A percentile compares a stretch with the other conserved stretches of the same genome.
These are phyloP conservation scores for Neonectria hederae DNA, from an alignment of 2,329 filamentous ascomycete species.

Conservation along the genomic window DNA sequence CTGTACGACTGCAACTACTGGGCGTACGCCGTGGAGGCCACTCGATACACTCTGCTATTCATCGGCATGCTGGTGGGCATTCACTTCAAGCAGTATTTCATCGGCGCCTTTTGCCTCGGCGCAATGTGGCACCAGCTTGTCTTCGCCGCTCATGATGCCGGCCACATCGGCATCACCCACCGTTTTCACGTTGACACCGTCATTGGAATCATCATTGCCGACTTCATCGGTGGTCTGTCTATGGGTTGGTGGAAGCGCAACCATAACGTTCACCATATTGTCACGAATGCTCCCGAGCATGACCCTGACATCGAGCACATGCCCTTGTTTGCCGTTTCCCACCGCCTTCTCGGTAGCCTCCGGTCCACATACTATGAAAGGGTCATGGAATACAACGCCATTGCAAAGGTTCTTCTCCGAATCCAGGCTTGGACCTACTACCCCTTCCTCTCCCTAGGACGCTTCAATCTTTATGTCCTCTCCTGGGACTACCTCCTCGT, in stretches of 20 bases:
- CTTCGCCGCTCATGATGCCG: conserved; percentile 93
- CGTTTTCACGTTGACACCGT: conserved; percentile 82
- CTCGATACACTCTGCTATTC: conserved; percentile 75
- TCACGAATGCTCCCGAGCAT: conserved; percentile 94
- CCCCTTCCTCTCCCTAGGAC: conserved; percentile 79
- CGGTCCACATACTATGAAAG: conserved; percentile 86
- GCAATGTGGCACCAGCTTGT: conserved; percentile 93
- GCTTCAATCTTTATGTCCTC: conserved; percentile 87
- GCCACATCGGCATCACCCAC: conserved; percentile 97
- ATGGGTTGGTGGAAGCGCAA: conserved; percentile 97
- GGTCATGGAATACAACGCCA: conserved; percentile 79
- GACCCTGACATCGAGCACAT: conserved; percentile 95
- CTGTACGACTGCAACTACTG: conserved; percentile 87
- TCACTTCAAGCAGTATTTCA: conserved; percentile 70
- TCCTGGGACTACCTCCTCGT: conserved; percentile 81
- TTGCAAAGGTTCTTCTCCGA: conserved; percentile 75
- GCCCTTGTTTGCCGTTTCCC: conserved; percentile 87
- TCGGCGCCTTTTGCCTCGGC: conserved; percentile 80
- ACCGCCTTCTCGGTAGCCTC: conserved; percentile 78
- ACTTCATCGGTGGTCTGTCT: conserved; percentile 89
- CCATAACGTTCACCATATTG: conserved; percentile 96
- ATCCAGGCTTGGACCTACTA: conserved; percentile 87
- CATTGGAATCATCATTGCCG: conserved; percentile 89
- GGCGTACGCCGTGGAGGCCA: conserved; percentile 78
- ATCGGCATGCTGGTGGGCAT: conserved; percentile 69